phyloP scores from a whole-genome alignment of 2,329 filamentous ascomycete genomes.

The Ophiostoma perfectum region DNA sequence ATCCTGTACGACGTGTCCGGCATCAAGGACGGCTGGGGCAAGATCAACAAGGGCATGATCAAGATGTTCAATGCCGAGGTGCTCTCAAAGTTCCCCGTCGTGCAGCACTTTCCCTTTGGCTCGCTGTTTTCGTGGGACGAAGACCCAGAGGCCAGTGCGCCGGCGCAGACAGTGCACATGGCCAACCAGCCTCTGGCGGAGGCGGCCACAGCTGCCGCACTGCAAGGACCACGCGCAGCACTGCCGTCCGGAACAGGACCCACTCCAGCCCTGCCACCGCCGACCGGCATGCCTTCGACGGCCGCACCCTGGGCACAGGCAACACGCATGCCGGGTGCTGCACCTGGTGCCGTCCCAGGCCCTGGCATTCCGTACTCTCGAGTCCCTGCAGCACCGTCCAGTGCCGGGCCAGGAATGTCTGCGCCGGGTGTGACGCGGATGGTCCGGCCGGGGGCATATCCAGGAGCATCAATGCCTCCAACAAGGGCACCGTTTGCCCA shows the following conservation, averaged over 20 bases:
- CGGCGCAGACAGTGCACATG: slow-evolving; percentile 51
- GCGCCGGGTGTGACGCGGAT: not conserved
- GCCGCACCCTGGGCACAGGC: slow-evolving; percentile 31
- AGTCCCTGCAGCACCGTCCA: slow-evolving; percentile 22
- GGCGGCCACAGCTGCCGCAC: slow-evolving; percentile 11
- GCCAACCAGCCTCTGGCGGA: slow-evolving; percentile 45
- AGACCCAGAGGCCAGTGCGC: slow-evolving; percentile 54
- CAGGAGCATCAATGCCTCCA: slow-evolving; percentile 4
- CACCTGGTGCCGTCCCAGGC: slow-evolving; percentile 16
- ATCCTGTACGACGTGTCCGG: slow-evolving; percentile 93
- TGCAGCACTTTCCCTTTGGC: slow-evolving; percentile 90
- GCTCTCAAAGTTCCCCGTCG: slow-evolving; percentile 90
- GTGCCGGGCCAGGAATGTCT: not conserved
- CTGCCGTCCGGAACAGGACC: not conserved
- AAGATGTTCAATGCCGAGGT: slow-evolving; percentile 99
- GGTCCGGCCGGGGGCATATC: slow-evolving; percentile 7
- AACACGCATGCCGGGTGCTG: slow-evolving; percentile 27
- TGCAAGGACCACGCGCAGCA: not conserved
- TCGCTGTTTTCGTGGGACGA: slow-evolving; percentile 71
- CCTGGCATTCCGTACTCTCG: slow-evolving; percentile 38
- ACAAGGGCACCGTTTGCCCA: slow-evolving; percentile 7
- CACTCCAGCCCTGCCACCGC: not conserved
- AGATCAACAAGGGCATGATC: slow-evolving; percentile 98
- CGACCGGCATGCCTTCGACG: slow-evolving; percentile 17
- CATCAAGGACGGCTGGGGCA: slow-evolving; percentile 89